These are phyloP conservation scores for Fusarium scirpi DNA, from an alignment of 2,329 filamentous ascomycete genomes.

Conservation along the genomic window DNA sequence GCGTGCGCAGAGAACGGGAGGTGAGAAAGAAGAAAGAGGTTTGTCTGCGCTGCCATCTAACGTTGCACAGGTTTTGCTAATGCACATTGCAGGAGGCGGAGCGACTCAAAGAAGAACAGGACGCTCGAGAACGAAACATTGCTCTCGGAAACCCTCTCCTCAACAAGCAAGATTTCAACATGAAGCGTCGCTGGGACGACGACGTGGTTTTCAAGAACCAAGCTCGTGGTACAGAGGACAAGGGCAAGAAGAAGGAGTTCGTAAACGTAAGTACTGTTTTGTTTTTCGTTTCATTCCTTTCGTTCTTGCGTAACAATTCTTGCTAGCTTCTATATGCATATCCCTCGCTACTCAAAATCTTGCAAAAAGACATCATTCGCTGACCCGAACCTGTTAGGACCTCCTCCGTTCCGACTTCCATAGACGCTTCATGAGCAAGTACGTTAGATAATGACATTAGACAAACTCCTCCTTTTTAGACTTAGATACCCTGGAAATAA, in stretches of 20 bases:
- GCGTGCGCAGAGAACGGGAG: constrained; percentile 83
- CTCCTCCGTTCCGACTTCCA: constrained; percentile 95
- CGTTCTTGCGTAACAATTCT: neutral
- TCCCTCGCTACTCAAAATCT: neutral
- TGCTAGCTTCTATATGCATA: constrained; percentile 2
- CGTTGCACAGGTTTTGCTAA: constrained; percentile 9
- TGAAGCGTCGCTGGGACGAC: constrained; percentile 96
- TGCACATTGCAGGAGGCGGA: constrained; percentile 74
- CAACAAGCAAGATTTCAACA: constrained; percentile 87
- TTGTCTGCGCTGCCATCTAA: constrained; percentile 2
- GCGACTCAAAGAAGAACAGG: constrained; percentile 82
- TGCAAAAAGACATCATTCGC: constrained; percentile 4
- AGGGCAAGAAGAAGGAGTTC: constrained; percentile 90
- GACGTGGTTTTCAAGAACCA: constrained; percentile 99
- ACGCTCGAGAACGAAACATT: constrained; percentile 87
- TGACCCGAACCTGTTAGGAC: constrained; percentile 66
- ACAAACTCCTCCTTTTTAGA: constrained; percentile 36
- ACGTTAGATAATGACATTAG: constrained; percentile 62
- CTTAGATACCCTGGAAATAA: constrained; percentile 46
- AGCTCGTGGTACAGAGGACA: constrained; percentile 92
- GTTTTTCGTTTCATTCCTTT: constrained; percentile 1
- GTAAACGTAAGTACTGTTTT: constrained; percentile 78
- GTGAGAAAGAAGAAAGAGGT: constrained; percentile 57
- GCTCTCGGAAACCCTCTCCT: constrained; percentile 92
- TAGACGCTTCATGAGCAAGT: constrained; percentile 91